phyloP scores from a whole-genome alignment of 2,329 filamentous ascomycete genomes.

The Aureobasidium melanogenum region DNA sequence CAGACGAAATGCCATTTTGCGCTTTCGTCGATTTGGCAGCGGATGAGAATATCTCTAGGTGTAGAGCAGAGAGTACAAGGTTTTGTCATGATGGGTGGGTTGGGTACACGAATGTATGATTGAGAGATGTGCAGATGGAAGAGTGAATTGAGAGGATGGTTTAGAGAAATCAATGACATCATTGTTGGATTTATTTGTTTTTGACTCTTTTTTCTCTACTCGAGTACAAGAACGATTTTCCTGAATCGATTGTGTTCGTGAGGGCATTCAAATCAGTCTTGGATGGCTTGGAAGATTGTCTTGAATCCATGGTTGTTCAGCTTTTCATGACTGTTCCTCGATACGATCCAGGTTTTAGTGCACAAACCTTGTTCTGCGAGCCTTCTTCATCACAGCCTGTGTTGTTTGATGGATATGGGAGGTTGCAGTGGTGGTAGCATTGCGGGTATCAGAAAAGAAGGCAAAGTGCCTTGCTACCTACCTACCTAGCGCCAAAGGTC shows the following conservation, averaged over 20 bases:
- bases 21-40: slow-evolving; percentile 34
- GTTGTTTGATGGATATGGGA: neutral
- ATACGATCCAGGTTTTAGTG: too few species aligned
- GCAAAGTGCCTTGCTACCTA: neutral
- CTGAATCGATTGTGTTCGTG: too few species aligned
- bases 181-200: neutral
- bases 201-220: neutral
- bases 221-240: neutral
- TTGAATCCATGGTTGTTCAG: neutral
- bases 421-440: neutral
- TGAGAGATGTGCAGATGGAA: neutral
- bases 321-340: too few species aligned
- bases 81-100: slow-evolving; percentile 23
- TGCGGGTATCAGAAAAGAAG: slow-evolving; percentile 4
- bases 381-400: too few species aligned
- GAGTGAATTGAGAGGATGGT: neutral
- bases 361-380: too few species aligned
- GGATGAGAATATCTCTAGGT: slow-evolving; percentile 31
- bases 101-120: neutral
- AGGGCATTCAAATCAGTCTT: too few species aligned
- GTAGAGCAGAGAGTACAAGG: slow-evolving; percentile 33
- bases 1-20: slow-evolving; percentile 37
- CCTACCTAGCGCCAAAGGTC: slow-evolving; percentile 16
- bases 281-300: neutral
- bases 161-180: neutral